These are phyloP conservation scores for Clavispora vitiphila DNA, from an alignment of 805 yeast species.

Conservation along the genomic window DNA sequence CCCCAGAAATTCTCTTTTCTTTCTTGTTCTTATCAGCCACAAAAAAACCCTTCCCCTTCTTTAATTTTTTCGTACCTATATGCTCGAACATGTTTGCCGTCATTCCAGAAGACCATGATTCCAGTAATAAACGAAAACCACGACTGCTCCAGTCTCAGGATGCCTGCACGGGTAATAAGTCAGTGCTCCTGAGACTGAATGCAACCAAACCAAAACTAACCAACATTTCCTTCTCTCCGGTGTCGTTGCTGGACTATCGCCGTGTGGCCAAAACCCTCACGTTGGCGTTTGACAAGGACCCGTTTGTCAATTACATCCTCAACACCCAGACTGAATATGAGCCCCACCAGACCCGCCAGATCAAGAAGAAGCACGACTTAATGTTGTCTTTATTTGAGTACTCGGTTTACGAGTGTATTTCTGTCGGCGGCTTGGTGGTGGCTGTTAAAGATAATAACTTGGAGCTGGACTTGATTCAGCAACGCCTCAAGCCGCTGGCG, in stretches of 20 bases:
- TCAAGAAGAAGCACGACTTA: conserved; percentile 36
- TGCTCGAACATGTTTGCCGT: conserved; percentile 18
- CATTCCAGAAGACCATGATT: conserved; percentile 31
- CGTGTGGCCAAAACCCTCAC: conserved; percentile 52
- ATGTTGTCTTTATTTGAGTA: conserved; percentile 50
- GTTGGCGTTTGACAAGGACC: conserved; percentile 51
- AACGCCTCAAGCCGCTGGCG: conserved; percentile 21
- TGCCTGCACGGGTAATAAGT: conserved; percentile 16
- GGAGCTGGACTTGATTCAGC: conserved; percentile 26
- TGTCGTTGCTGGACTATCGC: conserved; percentile 38
- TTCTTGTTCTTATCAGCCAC: conserved; percentile 2
- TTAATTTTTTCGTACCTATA: conserved; percentile 1
- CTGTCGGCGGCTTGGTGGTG: conserved; percentile 47
- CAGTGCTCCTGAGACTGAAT: conserved; percentile 23
- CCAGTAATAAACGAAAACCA: conserved; percentile 27
- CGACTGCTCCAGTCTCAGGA: conserved; percentile 38
- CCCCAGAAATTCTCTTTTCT: background rate
- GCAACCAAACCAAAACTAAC: conserved; percentile 8
- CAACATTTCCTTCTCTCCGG: conserved; percentile 16
- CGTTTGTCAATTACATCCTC: conserved; percentile 46
- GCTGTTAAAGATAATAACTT: conserved; percentile 46
- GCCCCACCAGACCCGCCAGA: conserved; percentile 11
- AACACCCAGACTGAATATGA: conserved; percentile 24
- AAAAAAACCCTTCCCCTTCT: background rate
- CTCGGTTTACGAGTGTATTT: conserved; percentile 46